Percentiles rank a stretch among this genome's conserved stretches.
These are phyloP conservation scores for Rhodotorula sp. DNA, from an alignment of 1,284 basidiomycete species.

Conservation along the genomic window DNA sequence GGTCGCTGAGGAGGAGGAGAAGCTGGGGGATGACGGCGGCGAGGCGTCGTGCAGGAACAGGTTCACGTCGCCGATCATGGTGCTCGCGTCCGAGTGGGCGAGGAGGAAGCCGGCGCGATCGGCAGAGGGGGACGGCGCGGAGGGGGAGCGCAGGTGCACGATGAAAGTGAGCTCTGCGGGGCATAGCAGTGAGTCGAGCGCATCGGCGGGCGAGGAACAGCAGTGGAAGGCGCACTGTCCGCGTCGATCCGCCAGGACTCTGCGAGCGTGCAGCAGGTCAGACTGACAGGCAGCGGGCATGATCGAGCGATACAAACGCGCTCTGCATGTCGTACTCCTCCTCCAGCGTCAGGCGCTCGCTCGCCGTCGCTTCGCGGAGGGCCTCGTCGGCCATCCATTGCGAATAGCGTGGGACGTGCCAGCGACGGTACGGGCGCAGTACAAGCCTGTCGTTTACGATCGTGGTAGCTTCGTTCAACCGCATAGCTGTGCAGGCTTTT, in stretches of 20 bases:
- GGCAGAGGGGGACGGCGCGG: background rate
- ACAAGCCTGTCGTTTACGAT: constrained; percentile 66
- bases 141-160: constrained; percentile 59
- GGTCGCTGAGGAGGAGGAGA: constrained; percentile 41
- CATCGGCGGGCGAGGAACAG: background rate
- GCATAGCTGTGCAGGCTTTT: constrained; percentile 56
- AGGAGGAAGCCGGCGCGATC: constrained; percentile 43
- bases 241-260: constrained; percentile 83
- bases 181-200: background rate
- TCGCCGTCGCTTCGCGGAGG: constrained; percentile 77
- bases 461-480: constrained; percentile 63
- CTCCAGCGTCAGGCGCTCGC: constrained; percentile 76
- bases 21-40: constrained; percentile 52
- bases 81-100: constrained; percentile 50
- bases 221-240: constrained; percentile 64
- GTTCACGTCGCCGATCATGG: constrained; percentile 92
- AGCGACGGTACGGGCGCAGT: constrained; percentile 71
- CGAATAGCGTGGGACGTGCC: constrained; percentile 62
- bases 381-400: constrained; percentile 84
- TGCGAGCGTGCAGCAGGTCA: constrained; percentile 49
- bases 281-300: background rate
- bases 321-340: constrained; percentile 93
- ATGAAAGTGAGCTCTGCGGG: constrained; percentile 83
- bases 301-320: constrained; percentile 51
- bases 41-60: constrained; percentile 67